These are phyloP conservation scores for Rhododendron griersonianum DNA, from an alignment of 148 eudicot genomes.

Conservation along the genomic window DNA sequence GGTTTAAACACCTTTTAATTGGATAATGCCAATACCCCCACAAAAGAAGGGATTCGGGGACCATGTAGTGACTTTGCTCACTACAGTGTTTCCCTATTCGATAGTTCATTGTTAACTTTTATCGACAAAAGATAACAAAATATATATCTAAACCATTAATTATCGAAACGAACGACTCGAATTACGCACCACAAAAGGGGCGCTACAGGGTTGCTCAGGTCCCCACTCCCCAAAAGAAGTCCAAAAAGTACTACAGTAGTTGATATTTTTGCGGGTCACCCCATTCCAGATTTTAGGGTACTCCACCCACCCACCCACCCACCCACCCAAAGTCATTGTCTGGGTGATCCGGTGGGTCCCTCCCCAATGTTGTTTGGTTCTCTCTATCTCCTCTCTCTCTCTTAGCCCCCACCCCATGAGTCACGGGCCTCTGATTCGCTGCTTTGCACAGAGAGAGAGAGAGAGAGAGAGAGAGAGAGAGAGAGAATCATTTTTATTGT, in stretches of 20 bases:
- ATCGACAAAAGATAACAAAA: too few species aligned
- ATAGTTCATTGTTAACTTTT: too few species aligned
- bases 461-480: too few species aligned
- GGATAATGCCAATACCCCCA: too few species aligned
- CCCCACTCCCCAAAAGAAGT: background rate
- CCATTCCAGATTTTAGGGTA: background rate
- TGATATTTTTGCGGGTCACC: background rate
- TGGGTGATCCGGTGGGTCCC: constrained; percentile 1
- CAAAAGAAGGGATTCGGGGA: too few species aligned
- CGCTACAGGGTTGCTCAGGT: too few species aligned
- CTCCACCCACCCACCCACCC: background rate
- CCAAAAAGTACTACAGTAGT: background rate
- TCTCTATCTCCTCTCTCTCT: background rate
- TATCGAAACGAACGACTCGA: too few species aligned
- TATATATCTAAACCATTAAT: too few species aligned
- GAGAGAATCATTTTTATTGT: background rate
- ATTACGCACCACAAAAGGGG: too few species aligned
- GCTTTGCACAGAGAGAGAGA: background rate
- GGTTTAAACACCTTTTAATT: background rate
- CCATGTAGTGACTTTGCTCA: too few species aligned
- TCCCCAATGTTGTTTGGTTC: background rate
- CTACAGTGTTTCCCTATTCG: too few species aligned
- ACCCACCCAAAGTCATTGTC: background rate
- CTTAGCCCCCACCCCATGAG: background rate
- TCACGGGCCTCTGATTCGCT: background rate